Conservation (phyloP, 352 stramenopile genomes). For the Pelagophyceae sp. region DNA sequence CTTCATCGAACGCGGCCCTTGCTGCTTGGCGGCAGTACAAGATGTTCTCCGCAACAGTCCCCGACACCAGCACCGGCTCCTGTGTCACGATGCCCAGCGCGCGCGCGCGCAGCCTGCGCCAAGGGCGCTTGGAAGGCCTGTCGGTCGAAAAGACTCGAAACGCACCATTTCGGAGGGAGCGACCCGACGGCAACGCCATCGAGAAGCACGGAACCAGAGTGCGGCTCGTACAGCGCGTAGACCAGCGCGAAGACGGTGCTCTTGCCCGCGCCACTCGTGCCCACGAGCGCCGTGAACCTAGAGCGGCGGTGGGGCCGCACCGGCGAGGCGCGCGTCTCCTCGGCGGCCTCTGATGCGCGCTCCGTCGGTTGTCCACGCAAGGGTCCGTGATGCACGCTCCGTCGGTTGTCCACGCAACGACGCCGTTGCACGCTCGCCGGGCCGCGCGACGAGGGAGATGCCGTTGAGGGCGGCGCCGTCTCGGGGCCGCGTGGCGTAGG, state of each 20-base stretch:
- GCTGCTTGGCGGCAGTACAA: slow-evolving; percentile 32
- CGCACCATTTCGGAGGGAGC: slow-evolving; percentile 40
- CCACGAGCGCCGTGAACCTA: slow-evolving; percentile 56
- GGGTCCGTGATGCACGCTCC: no score
- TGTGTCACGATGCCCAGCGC: slow-evolving; percentile 47
- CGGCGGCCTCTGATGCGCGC: no score
- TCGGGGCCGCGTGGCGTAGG: slow-evolving; percentile 61
- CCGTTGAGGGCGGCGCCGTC: slow-evolving; percentile 40
- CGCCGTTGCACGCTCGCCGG: no score
- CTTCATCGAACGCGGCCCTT: slow-evolving; percentile 43
- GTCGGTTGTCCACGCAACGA: no score
- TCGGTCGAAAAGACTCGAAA: no score
- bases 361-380: no score
- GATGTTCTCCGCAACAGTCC: slow-evolving; percentile 47
- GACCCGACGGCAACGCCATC: slow-evolving; percentile 45
- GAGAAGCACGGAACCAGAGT: slow-evolving; percentile 39
- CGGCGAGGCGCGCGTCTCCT: no score
- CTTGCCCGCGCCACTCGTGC: slow-evolving; percentile 46
- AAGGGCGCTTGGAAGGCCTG: no score
- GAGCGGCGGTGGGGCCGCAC: no score
- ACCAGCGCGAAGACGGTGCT: slow-evolving; percentile 61
- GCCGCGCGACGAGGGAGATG: slow-evolving; percentile 44
- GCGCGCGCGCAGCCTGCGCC: slow-evolving; percentile 66
- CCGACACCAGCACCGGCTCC: slow-evolving; percentile 44
- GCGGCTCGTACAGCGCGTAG: slow-evolving; percentile 62